Evolutionary conservation across 2,329 filamentous ascomycete genomes (phyloP).

Genomic region (Macrophomina phaseolina): DNA sequence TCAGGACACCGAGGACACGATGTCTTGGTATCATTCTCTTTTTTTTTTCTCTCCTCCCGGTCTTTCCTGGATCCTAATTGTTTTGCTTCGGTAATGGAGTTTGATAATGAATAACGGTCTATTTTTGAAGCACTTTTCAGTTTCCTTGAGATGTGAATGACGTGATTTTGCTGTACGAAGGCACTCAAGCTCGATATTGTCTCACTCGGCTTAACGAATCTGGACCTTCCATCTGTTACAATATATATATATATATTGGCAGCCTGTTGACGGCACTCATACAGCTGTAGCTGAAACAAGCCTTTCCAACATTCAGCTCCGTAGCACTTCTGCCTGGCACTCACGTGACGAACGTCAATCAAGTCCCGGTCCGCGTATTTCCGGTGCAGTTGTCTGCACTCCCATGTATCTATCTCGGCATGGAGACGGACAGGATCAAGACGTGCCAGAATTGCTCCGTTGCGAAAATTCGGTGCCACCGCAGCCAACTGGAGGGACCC

Average conservation of each 20-base stretch:
- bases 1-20: background rate
- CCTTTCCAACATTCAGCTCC: no score
- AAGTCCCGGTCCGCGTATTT: background rate
- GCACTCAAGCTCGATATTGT: no score
- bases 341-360: background rate
- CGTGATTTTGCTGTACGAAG: background rate
- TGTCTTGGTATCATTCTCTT: background rate
- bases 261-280: no score
- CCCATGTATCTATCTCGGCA: background rate
- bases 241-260: no score
- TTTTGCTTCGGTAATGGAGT: background rate
- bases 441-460: slow-evolving; percentile 43
- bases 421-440: background rate
- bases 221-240: no score
- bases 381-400: background rate
- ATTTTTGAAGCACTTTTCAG: background rate
- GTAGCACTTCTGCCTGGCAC: background rate
- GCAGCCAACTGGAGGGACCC: slow-evolving; percentile 36
- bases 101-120: background rate
- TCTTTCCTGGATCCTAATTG: background rate
- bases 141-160: background rate
- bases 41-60: background rate
- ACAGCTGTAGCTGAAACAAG: no score
- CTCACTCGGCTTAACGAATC: no score
- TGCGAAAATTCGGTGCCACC: slow-evolving; percentile 41